phyloP scores from a whole-genome alignment of 2,329 filamentous ascomycete genomes.

The Lasiodiplodia sp. region DNA sequence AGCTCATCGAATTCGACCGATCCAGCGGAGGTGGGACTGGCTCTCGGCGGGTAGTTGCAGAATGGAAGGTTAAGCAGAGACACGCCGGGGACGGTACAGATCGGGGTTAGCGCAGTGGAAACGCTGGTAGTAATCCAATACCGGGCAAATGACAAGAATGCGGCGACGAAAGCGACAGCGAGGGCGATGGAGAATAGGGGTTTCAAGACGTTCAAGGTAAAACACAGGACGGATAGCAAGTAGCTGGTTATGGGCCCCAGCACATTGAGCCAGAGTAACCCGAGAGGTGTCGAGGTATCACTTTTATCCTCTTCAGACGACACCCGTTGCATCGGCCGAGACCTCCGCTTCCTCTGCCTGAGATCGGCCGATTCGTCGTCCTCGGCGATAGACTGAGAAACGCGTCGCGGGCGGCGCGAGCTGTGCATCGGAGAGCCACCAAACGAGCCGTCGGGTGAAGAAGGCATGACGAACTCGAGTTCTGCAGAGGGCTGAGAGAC shows the following conservation, averaged over 20 bases:
- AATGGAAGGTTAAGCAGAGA: slow-evolving; percentile 70
- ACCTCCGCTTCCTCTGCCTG: slow-evolving; percentile 8
- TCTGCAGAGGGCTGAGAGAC: slow-evolving; percentile 39
- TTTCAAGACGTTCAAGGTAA: slow-evolving; percentile 69
- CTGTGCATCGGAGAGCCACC: slow-evolving; percentile 29
- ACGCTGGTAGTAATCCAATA: slow-evolving; percentile 1
- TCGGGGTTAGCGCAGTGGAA: slow-evolving; percentile 65
- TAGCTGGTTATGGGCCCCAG: slow-evolving; percentile 54
- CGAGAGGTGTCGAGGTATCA: slow-evolving; percentile 28
- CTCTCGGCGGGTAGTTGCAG: slow-evolving; percentile 52
- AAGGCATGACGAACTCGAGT: slow-evolving; percentile 55
- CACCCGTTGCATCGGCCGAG: slow-evolving; percentile 18
- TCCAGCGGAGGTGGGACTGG: slow-evolving; percentile 37
- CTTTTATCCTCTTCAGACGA: neutral
- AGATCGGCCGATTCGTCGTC: neutral
- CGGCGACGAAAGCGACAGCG: slow-evolving; percentile 63
- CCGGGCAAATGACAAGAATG: slow-evolving; percentile 7
- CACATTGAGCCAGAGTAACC: slow-evolving; percentile 43
- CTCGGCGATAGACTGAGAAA: neutral
- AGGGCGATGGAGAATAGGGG: slow-evolving; percentile 69
- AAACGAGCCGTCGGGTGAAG: slow-evolving; percentile 39
- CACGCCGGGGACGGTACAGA: slow-evolving; percentile 74
- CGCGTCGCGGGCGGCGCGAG: slow-evolving; percentile 6
- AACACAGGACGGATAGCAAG: slow-evolving; percentile 62
- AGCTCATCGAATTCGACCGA: slow-evolving; percentile 73